Evolutionary conservation across 129 eudicot species (phyloP).

Genomic region (Pulicaria dysenterica): DNA sequence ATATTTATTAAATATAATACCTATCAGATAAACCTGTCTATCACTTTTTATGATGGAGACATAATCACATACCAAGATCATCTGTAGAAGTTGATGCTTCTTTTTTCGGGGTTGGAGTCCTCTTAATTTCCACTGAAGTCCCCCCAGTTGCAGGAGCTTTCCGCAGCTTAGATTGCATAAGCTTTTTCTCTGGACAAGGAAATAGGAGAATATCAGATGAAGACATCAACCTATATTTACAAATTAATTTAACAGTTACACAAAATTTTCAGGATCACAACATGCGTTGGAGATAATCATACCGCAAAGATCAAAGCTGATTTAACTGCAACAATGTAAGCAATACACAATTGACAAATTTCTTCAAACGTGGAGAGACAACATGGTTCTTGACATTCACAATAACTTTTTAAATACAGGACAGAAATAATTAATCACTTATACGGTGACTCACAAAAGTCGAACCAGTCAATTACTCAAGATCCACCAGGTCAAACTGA

Average conservation of each 20-base stretch:
- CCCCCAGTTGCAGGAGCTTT: constrained; percentile 64
- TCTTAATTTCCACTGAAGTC: constrained; percentile 48
- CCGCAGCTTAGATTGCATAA: constrained; percentile 72
- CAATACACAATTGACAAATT: too few species aligned
- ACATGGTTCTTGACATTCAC: too few species aligned
- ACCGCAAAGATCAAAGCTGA: too few species aligned
- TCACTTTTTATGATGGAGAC: neutral
- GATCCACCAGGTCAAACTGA: neutral
- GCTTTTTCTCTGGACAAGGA: constrained; percentile 67
- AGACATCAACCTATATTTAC: neutral
- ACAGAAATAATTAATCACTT: neutral
- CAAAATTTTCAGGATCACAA: too few species aligned
- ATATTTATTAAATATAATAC: too few species aligned
- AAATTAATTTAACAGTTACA: neutral
- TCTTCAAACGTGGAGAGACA: too few species aligned
- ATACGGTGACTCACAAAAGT: neutral
- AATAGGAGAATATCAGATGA: neutral
- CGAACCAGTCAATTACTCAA: neutral
- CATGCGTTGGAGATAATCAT: too few species aligned
- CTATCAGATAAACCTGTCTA: too few species aligned
- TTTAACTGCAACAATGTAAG: too few species aligned
- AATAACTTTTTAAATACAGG: too few species aligned
- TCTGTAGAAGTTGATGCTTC: constrained; percentile 90
- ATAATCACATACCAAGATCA: constrained; percentile 69
- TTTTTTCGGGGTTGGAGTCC: constrained; percentile 46